These are phyloP conservation scores for Eucalyptus dawsonii DNA, from an alignment of 345 rosid genomes.

Conservation along the genomic window DNA sequence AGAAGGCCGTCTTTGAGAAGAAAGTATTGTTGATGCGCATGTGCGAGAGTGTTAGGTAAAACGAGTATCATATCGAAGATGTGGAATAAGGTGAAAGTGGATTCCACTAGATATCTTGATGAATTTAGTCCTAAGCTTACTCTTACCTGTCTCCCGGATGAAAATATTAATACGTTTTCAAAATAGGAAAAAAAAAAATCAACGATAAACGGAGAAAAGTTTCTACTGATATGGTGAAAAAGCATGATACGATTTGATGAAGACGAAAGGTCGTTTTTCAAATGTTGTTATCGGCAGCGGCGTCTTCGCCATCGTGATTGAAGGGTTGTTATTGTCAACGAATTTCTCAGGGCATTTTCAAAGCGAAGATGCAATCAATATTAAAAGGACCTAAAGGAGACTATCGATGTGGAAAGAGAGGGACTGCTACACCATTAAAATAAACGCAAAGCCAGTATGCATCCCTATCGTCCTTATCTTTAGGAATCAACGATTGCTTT, in stretches of 20 bases:
- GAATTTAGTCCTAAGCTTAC: neutral
- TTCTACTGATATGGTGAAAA: neutral
- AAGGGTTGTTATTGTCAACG: neutral
- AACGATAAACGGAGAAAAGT: neutral
- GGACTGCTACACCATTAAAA: neutral
- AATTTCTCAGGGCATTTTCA: neutral
- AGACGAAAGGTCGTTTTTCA: neutral
- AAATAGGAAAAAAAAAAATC: neutral
- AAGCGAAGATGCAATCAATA: neutral
- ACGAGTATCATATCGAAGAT: neutral
- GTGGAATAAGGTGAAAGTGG: neutral
- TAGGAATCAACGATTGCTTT: neutral
- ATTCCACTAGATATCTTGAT: neutral
- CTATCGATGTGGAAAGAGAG: neutral
- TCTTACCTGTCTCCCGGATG: neutral
- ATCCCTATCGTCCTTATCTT: neutral
- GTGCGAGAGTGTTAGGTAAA: neutral
- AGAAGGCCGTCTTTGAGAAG: neutral
- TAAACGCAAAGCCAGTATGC: neutral
- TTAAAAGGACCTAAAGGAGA: neutral
- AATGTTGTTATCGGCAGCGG: neutral
- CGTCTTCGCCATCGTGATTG: neutral
- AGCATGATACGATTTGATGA: neutral
- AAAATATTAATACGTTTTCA: no score
- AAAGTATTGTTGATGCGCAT: neutral